Percentiles rank a stretch among this genome's conserved stretches.
phyloP scores from a whole-genome alignment of 371 early-diverging fungal species.

The Circinella umbellata region DNA sequence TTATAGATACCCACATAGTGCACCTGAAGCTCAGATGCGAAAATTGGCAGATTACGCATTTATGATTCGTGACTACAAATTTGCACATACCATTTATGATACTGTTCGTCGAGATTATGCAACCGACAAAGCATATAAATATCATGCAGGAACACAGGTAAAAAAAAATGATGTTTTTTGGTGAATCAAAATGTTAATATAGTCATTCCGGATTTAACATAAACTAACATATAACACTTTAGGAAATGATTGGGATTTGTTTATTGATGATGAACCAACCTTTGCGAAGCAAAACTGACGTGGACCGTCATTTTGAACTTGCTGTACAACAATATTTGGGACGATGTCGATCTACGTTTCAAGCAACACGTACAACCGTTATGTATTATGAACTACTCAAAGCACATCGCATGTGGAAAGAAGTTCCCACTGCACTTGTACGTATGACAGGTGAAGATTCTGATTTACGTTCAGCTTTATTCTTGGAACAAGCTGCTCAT shows the following conservation, averaged over 20 bases:
- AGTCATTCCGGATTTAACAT: neutral
- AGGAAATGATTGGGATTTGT: slow-evolving; percentile 94
- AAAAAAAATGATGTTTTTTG: neutral
- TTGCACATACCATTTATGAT: slow-evolving; percentile 89
- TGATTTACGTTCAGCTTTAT: slow-evolving; percentile 77
- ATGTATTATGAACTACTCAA: slow-evolving; percentile 83
- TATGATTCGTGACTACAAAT: slow-evolving; percentile 91
- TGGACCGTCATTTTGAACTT: slow-evolving; percentile 79
- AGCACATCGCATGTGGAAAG: slow-evolving; percentile 68
- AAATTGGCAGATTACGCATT: slow-evolving; percentile 94
- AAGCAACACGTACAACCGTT: slow-evolving; percentile 77
- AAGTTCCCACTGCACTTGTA: slow-evolving; percentile 72
- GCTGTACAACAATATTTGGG: slow-evolving; percentile 75
- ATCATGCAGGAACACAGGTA: slow-evolving; percentile 83
- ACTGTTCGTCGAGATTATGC: slow-evolving; percentile 89
- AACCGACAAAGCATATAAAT: slow-evolving; percentile 83
- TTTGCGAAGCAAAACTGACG: slow-evolving; percentile 63
- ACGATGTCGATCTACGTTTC: slow-evolving; percentile 64
- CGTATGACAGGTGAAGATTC: slow-evolving; percentile 78
- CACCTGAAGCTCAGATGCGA: slow-evolving; percentile 91
- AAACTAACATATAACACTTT: slow-evolving; percentile 18
- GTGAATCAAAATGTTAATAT: neutral
- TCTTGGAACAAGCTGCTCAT: slow-evolving; percentile 90
- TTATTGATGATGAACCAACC: slow-evolving; percentile 68
- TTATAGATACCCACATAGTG: slow-evolving; percentile 69